Evolutionary conservation across 148 eudicot species (phyloP).

Genomic region (Rhododendron ferrugineum): DNA sequence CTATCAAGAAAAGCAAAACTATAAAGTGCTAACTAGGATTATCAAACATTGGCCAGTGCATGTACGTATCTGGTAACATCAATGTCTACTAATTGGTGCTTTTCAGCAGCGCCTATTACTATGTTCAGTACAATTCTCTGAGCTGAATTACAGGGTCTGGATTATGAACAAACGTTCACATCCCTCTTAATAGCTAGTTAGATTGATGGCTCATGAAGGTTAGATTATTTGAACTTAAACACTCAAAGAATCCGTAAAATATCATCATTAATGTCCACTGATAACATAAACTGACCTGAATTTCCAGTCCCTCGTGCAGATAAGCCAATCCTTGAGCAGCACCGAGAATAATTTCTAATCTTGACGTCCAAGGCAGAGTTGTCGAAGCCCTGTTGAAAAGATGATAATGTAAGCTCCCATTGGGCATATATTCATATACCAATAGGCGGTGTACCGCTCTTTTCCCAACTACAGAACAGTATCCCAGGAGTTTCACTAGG

Average conservation of each 20-base stretch:
- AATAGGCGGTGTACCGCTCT: conserved; percentile 34
- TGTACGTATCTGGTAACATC: not conserved
- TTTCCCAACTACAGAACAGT: conserved; percentile 36
- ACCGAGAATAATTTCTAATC: conserved; percentile 65
- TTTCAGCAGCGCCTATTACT: not conserved
- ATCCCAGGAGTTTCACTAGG: conserved; percentile 71
- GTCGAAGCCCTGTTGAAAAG: conserved; percentile 42
- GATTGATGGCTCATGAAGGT: not conserved
- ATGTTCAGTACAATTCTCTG: not conserved
- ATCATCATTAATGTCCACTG: not conserved
- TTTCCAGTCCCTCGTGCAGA: conserved; percentile 68
- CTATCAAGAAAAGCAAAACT: no score
- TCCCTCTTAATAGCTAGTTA: not conserved
- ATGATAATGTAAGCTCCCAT: conserved; percentile 70
- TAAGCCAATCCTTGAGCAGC: conserved; percentile 87
- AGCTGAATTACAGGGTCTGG: not conserved
- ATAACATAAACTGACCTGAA: conserved; percentile 40
- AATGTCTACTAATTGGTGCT: not conserved
- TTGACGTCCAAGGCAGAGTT: conserved; percentile 54
- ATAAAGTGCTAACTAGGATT: not conserved
- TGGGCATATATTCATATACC: conserved; percentile 79
- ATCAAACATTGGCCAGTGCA: not conserved
- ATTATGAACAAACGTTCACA: not conserved
- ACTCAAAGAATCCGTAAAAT: not conserved
- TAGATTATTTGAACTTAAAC: not conserved